Evolutionary conservation across 495 filamentous ascomycete genomes (phyloP).

Genomic region (Penicillium pulvis): DNA sequence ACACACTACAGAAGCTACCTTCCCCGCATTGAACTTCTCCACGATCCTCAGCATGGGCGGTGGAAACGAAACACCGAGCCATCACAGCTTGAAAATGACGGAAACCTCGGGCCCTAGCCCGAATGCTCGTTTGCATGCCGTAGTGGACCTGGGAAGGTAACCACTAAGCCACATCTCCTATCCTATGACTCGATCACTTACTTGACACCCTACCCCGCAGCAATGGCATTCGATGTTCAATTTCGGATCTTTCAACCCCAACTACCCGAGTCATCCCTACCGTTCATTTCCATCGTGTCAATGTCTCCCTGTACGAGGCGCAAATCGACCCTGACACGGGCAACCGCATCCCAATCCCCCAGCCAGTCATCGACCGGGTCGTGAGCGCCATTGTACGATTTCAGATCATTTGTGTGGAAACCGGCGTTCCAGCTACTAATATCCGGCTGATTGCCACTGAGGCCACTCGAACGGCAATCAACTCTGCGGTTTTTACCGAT

Average conservation of each 20-base stretch:
- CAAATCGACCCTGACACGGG: slow-evolving; percentile 54
- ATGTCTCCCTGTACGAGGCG: slow-evolving; percentile 89
- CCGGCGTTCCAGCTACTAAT: slow-evolving; percentile 62
- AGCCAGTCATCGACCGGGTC: slow-evolving; percentile 62
- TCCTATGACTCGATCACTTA: background rate
- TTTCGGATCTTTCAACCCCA: slow-evolving; percentile 74
- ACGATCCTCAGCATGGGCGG: slow-evolving; percentile 3
- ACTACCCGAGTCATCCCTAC: slow-evolving; percentile 72
- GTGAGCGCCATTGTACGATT: slow-evolving; percentile 69
- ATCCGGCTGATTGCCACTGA: slow-evolving; percentile 84
- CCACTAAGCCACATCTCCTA: background rate
- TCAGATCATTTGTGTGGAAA: slow-evolving; percentile 68
- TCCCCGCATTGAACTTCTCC: background rate
- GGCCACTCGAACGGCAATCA: slow-evolving; percentile 80
- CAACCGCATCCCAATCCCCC: slow-evolving; percentile 59
- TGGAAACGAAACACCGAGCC: background rate
- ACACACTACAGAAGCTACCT: background rate
- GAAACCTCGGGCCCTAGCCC: background rate
- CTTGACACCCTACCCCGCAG: slow-evolving; percentile 43
- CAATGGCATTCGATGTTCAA: slow-evolving; percentile 94
- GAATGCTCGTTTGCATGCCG: slow-evolving; percentile 25
- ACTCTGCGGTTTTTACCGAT: slow-evolving; percentile 65
- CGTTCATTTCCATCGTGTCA: slow-evolving; percentile 73
- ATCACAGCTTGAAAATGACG: background rate
- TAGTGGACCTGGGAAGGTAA: slow-evolving; percentile 38